Evolutionary conservation across 2,329 filamentous ascomycete genomes (phyloP).

Genomic region (Penicillium sp.): DNA sequence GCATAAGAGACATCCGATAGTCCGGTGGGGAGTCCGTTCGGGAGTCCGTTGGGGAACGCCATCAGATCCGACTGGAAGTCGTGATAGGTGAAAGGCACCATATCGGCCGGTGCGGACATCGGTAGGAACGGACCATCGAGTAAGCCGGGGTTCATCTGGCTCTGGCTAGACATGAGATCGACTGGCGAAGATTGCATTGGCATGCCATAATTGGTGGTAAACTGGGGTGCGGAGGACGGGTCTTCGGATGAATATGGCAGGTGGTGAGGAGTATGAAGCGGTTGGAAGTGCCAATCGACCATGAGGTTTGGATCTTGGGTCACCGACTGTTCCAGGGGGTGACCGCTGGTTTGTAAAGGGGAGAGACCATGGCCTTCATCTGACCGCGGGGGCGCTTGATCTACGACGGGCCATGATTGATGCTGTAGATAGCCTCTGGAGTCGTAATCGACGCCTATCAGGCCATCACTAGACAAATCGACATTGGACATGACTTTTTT

Average conservation of each 20-base stretch:
- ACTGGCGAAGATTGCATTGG: conserved; percentile 48
- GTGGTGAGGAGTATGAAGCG: conserved; percentile 37
- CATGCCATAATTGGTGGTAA: conserved; percentile 55
- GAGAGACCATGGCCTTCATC: conserved; percentile 42
- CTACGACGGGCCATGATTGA: conserved; percentile 43
- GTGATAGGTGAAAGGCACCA: conserved; percentile 69
- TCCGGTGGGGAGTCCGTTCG: conserved; percentile 48
- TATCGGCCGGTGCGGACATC: conserved; percentile 56
- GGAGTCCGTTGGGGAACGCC: conserved; percentile 51
- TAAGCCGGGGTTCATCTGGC: conserved; percentile 57
- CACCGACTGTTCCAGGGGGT: conserved; percentile 44
- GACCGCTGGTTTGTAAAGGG: conserved; percentile 44
- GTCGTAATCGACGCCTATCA: conserved; percentile 48
- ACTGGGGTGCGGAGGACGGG: conserved; percentile 49
- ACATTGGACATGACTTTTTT: conserved; percentile 43
- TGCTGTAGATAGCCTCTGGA: conserved; percentile 45
- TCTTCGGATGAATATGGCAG: conserved; percentile 49
- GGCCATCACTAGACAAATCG: conserved; percentile 44
- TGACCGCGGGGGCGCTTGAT: conserved; percentile 38
- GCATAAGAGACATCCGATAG: conserved; percentile 45
- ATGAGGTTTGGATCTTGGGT: conserved; percentile 44
- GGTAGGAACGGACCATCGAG: conserved; percentile 61
- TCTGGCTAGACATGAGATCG: conserved; percentile 58
- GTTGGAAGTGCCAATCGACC: conserved; percentile 47
- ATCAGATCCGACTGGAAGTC: conserved; percentile 72